Percentiles rank a stretch among this genome's conserved stretches.
Evolutionary conservation across 1,284 basidiomycete genomes (phyloP).

Genomic region (Marasmius oreades): DNA sequence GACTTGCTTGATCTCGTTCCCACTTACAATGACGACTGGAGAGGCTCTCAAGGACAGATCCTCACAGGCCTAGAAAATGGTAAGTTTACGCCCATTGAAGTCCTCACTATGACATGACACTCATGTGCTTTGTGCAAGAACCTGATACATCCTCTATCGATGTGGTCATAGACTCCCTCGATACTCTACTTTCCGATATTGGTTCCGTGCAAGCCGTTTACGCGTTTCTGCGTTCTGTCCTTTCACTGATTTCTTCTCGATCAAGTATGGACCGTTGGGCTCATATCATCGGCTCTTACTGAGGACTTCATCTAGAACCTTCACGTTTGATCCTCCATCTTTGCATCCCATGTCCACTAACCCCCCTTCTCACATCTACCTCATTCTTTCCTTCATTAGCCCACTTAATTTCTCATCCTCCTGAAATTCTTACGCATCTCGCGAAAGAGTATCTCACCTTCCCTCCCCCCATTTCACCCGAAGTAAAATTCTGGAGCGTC

Average conservation of each 20-base stretch:
- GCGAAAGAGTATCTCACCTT: slow-evolving; percentile 62
- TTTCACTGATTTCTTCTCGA: slow-evolving; percentile 39
- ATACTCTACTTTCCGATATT: slow-evolving; percentile 56
- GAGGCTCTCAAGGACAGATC: slow-evolving; percentile 35
- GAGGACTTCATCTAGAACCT: slow-evolving; percentile 35
- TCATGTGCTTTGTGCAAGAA: slow-evolving; percentile 20
- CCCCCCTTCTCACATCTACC: slow-evolving; percentile 55
- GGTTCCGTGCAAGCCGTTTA: slow-evolving; percentile 52
- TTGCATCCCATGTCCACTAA: slow-evolving; percentile 46
- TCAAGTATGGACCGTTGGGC: slow-evolving; percentile 37
- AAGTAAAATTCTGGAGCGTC: slow-evolving; percentile 72
- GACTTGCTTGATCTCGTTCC: slow-evolving; percentile 55
- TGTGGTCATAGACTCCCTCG: slow-evolving; percentile 65
- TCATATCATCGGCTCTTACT: slow-evolving; percentile 6
- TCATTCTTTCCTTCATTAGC: slow-evolving; percentile 64
- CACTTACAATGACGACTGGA: slow-evolving; percentile 41
- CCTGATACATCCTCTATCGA: slow-evolving; percentile 37
- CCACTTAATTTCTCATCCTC: slow-evolving; percentile 65
- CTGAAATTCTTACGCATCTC: slow-evolving; percentile 59
- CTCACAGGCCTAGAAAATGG: slow-evolving; percentile 42
- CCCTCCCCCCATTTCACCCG: slow-evolving; percentile 58
- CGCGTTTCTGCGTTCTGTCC: slow-evolving; percentile 44
- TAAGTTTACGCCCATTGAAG: slow-evolving; percentile 21
- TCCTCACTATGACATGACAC: background rate
- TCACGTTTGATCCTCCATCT: slow-evolving; percentile 69